phyloP scores from a whole-genome alignment of 2,329 filamentous ascomycete species.

The Xylaria arbuscula region DNA sequence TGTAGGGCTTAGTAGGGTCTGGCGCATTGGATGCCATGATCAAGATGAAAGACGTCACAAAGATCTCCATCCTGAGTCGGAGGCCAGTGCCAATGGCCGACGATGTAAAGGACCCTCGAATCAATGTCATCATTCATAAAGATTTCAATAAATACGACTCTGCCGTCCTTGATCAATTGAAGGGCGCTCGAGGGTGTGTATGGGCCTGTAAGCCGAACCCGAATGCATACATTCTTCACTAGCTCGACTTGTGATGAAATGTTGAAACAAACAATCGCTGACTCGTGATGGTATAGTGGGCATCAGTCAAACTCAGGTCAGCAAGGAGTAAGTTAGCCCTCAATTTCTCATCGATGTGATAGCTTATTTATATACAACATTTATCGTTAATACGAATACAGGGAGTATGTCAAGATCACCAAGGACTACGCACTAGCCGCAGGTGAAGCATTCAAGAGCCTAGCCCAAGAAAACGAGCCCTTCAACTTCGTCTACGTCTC shows the following conservation, averaged over 20 bases:
- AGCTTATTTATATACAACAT: background rate
- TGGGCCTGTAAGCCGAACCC: slow-evolving; percentile 65
- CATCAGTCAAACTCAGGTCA: slow-evolving; percentile 69
- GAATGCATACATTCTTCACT: background rate
- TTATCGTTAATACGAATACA: slow-evolving; percentile 36
- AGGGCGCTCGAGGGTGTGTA: slow-evolving; percentile 74
- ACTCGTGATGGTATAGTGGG: slow-evolving; percentile 56
- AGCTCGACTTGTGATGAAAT: background rate
- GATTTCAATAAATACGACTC: slow-evolving; percentile 72
- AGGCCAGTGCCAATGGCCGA: slow-evolving; percentile 72
- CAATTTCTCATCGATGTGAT: background rate
- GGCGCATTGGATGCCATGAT: slow-evolving; percentile 72
- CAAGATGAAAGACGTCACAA: slow-evolving; percentile 64
- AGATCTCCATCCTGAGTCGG: slow-evolving; percentile 72
- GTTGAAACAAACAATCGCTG: background rate
- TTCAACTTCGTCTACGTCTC: slow-evolving; percentile 80
- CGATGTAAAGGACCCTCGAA: slow-evolving; percentile 65
- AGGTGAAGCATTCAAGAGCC: slow-evolving; percentile 50
- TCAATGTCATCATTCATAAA: slow-evolving; percentile 73
- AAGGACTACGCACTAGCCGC: slow-evolving; percentile 73
- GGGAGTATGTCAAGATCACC: slow-evolving; percentile 75
- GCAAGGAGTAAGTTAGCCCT: slow-evolving; percentile 61
- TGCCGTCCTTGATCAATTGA: slow-evolving; percentile 67
- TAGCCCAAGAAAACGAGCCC: slow-evolving; percentile 54
- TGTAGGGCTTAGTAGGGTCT: slow-evolving; percentile 69